A percentile compares a stretch with the other conserved stretches of the same genome.
phyloP scores from a whole-genome alignment of 768 basidiomycete species.

The Rhodosporidiobolus odoratus region DNA sequence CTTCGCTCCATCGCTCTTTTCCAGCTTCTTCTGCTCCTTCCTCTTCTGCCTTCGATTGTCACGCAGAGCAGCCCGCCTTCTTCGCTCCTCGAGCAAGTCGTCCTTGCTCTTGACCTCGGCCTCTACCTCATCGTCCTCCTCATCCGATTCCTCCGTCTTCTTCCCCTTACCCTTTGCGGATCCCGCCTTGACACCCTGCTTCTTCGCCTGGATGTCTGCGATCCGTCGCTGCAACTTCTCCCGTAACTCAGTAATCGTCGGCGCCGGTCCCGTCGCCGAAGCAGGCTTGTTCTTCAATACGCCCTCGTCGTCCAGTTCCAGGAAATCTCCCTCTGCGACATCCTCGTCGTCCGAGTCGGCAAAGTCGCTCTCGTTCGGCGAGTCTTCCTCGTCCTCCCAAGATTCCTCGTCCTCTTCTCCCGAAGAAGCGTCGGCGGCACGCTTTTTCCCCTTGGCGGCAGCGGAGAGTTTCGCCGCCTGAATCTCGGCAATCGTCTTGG shows the following conservation, averaged over 20 bases:
- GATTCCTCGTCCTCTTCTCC: slow-evolving; percentile 34
- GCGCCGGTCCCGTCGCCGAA: slow-evolving; percentile 20
- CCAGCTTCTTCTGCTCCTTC: slow-evolving; percentile 66
- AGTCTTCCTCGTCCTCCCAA: slow-evolving; percentile 45
- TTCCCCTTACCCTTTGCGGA: slow-evolving; percentile 44
- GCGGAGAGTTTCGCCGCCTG: slow-evolving; percentile 41
- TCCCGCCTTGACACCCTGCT: slow-evolving; percentile 29
- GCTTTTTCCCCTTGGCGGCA: slow-evolving; percentile 43
- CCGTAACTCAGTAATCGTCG: slow-evolving; percentile 35
- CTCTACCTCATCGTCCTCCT: slow-evolving; percentile 34
- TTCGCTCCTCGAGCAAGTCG: slow-evolving; percentile 72
- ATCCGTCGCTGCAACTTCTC: slow-evolving; percentile 34
- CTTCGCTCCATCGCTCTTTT: slow-evolving; percentile 48
- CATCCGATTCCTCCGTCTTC: slow-evolving; percentile 50
- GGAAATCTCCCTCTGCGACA: slow-evolving; percentile 24
- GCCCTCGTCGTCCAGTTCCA: slow-evolving; percentile 19
- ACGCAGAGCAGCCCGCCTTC: slow-evolving; percentile 71
- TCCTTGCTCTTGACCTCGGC: slow-evolving; percentile 57
- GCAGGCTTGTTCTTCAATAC: not conserved
- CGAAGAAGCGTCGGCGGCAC: slow-evolving; percentile 19
- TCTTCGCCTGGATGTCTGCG: slow-evolving; percentile 35
- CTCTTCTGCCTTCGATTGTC: slow-evolving; percentile 81
- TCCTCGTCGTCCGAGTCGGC: slow-evolving; percentile 39
- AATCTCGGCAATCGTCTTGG: slow-evolving; percentile 67
- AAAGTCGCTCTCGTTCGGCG: slow-evolving; percentile 43